These are phyloP conservation scores for Leptosphaerulina australis DNA, from an alignment of 2,329 filamentous ascomycete genomes.

Conservation along the genomic window DNA sequence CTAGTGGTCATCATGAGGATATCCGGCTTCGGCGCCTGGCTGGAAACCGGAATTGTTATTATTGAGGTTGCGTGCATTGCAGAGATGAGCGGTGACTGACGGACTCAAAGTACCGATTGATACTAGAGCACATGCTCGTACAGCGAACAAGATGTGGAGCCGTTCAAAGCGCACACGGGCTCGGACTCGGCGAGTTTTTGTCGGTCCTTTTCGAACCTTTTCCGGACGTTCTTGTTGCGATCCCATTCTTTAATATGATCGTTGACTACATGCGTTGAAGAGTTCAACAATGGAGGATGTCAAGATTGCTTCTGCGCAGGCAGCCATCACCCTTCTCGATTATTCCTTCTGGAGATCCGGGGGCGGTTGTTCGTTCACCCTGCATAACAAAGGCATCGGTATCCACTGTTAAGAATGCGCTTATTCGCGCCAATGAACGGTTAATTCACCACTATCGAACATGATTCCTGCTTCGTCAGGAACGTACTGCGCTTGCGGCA, in stretches of 20 bases:
- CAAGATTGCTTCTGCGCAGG: not conserved
- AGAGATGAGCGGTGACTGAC: constrained; percentile 7
- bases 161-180: constrained; percentile 1
- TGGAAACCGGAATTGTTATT: not conserved
- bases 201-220: not conserved
- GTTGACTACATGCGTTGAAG: not conserved
- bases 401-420: constrained; percentile 3
- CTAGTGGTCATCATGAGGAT: not conserved
- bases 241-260: not conserved
- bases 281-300: not conserved
- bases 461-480: constrained; percentile 13
- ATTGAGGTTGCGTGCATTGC: not conserved
- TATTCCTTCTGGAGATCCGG: constrained; percentile 11
- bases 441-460: constrained; percentile 4
- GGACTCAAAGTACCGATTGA: not conserved
- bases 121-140: constrained; percentile 1
- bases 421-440: constrained; percentile 3
- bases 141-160: constrained; percentile 16
- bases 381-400: constrained; percentile 7
- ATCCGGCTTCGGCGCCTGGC: not conserved
- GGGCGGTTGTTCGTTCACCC: constrained; percentile 17
- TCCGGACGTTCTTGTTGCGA: not conserved
- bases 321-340: constrained; percentile 10
- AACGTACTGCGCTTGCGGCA: constrained; percentile 11
- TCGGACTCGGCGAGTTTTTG: constrained; percentile 10